These are phyloP conservation scores for Ophiostoma sp. DNA, from an alignment of 2,329 filamentous ascomycete genomes.

Conservation along the genomic window DNA sequence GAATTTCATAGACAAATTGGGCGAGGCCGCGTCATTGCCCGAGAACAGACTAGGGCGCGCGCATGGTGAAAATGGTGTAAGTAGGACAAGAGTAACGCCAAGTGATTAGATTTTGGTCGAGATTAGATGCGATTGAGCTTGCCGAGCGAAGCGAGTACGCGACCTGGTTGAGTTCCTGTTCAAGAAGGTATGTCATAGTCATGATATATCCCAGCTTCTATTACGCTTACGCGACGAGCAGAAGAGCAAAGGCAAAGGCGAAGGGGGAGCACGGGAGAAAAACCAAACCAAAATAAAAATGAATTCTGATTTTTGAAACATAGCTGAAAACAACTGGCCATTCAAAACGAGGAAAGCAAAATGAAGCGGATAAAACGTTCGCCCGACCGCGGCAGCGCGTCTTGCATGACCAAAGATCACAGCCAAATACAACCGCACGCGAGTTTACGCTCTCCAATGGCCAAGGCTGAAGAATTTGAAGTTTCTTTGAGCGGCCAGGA, in stretches of 20 bases:
- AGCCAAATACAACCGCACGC: too few species aligned
- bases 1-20: neutral
- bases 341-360: too few species aligned
- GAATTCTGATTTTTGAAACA: too few species aligned
- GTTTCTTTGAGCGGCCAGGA: neutral
- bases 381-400: too few species aligned
- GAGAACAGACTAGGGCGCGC: neutral
- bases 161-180: neutral
- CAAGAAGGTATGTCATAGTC: neutral
- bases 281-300: too few species aligned
- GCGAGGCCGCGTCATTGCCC: conserved; percentile 9
- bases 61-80: neutral
- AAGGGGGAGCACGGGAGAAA: too few species aligned
- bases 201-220: neutral
- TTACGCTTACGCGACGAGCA: too few species aligned
- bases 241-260: too few species aligned
- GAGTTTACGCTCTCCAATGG: neutral
- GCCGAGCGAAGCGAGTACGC: neutral
- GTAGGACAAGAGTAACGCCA: neutral
- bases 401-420: too few species aligned
- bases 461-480: neutral
- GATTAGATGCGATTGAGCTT: neutral
- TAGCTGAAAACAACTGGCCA: too few species aligned
- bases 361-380: too few species aligned
- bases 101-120: neutral